Conservation (phyloP, 2,329 filamentous ascomycete species). For the Trichophyton verrucosum region DNA sequence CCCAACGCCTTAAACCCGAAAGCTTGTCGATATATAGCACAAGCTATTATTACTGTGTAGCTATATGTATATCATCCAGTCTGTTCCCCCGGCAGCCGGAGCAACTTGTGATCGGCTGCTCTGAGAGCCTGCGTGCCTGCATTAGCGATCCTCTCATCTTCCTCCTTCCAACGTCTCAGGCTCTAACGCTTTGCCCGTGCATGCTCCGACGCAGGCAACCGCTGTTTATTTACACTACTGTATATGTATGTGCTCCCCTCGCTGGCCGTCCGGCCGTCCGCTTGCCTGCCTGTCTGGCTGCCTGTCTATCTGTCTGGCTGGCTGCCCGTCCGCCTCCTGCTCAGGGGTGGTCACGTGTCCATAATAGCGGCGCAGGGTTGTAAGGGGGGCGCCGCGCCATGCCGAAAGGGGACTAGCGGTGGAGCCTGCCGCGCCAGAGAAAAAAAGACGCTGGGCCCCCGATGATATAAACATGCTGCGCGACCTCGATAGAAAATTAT, state of each 20-base stretch:
- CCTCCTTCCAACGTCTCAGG: not conserved
- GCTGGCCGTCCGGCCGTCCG: too few species aligned
- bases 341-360: slow-evolving; percentile 13
- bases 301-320: too few species aligned
- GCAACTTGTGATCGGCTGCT: not conserved
- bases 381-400: slow-evolving; percentile 15
- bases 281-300: too few species aligned
- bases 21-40: not conserved
- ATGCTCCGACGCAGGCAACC: too few species aligned
- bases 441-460: slow-evolving; percentile 23
- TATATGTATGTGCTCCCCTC: not conserved
- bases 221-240: not conserved
- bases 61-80: not conserved
- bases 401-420: slow-evolving; percentile 19
- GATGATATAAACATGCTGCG: slow-evolving; percentile 38
- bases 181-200: not conserved
- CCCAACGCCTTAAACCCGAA: not conserved
- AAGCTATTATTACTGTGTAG: not conserved
- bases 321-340: too few species aligned
- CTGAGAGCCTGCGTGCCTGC: not conserved
- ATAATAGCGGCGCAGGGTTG: slow-evolving; percentile 2
- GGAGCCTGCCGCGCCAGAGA: slow-evolving; percentile 28
- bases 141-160: not conserved
- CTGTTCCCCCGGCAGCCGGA: not conserved
- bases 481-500: slow-evolving; percentile 26